Evolutionary conservation across 345 rosid genomes (phyloP).

Genomic region (Citrus cavaleriei): DNA sequence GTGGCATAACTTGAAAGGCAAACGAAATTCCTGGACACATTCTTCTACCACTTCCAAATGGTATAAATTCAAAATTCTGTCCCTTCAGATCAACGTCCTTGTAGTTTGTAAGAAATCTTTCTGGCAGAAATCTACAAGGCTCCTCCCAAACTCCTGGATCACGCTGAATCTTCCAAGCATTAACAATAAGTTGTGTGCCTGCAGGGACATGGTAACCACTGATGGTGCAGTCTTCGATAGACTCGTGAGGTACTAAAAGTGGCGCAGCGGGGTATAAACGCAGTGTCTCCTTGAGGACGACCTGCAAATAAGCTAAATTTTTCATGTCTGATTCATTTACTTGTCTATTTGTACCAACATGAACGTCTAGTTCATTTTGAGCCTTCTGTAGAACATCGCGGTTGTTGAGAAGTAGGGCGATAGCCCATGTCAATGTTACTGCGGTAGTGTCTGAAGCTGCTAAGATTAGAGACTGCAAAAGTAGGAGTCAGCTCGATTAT

Average conservation of each 20-base stretch:
- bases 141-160: conserved; percentile 32
- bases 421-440: conserved; percentile 27
- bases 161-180: conserved; percentile 29
- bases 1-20: conserved; percentile 10
- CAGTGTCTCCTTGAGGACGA: too few species aligned
- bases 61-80: not conserved
- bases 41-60: too few species aligned
- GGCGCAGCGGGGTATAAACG: too few species aligned
- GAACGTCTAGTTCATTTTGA: conserved; percentile 39
- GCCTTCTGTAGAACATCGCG: not conserved
- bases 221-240: not conserved
- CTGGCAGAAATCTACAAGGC: conserved; percentile 31
- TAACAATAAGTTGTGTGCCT: conserved; percentile 30
- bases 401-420: conserved; percentile 43
- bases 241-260: too few species aligned
- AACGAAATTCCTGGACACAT: too few species aligned
- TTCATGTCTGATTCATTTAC: not conserved
- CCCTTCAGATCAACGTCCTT: conserved; percentile 31
- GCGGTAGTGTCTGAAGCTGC: conserved; percentile 33
- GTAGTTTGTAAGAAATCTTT: conserved; percentile 33
- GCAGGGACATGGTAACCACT: conserved; percentile 32
- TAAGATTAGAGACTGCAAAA: conserved; percentile 28
- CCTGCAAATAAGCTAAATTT: too few species aligned
- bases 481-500: too few species aligned
- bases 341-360: conserved; percentile 9